Evolutionary conservation across 1,284 basidiomycete genomes (phyloP), one percentile per base, ranked within the genome.

Genomic region (Golubevia pallescens): DNA sequence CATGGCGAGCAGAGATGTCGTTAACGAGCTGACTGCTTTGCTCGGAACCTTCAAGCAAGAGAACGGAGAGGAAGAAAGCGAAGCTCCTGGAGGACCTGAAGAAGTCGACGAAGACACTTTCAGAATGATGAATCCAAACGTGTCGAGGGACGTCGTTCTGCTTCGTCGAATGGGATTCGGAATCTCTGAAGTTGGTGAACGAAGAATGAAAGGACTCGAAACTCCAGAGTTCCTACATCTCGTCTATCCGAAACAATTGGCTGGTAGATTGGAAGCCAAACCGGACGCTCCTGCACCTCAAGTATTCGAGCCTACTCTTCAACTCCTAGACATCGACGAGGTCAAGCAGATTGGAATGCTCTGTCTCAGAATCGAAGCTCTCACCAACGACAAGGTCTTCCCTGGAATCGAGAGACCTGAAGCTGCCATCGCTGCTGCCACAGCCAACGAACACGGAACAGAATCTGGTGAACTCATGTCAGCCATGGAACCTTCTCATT

Each of bases 121-220:
- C 69, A 80, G 78, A 58, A 62, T 85, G 63, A 75, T 78, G 20
- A 79, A 80, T 51, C 76, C 75, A 0, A 78, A 74, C 24, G 80
- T 85, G 28, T 86, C 87, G 62, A 79, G 88, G 28, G 83, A 86
- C 63, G 87, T 93, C 64, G 91, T 93, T 21, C 90, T 90, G 2
- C 90, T 96, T 67, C 90, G 90, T 28, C 88, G 90, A 38, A 89
- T 97, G 76, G 92, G 92, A 1, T 88, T 95, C 58, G 88, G 90
- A 34, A 89, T 95, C 64, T 89, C 91, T 42, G 89, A 90, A 48
- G 90, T 97, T 24, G 97, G 97, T 21, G 94, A 97, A 86, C 89
- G 92, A 71, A 93, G 94, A 83, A 90, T 99, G 74, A 98, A 98
- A 86, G 96, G 96, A 14, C 88, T 98, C 48, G 95, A 97, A 60